Evolutionary conservation across 2,329 filamentous ascomycete genomes (phyloP), one percentile per base, ranked within the genome.

Genomic region (Ambrosiella cleistominuta): DNA sequence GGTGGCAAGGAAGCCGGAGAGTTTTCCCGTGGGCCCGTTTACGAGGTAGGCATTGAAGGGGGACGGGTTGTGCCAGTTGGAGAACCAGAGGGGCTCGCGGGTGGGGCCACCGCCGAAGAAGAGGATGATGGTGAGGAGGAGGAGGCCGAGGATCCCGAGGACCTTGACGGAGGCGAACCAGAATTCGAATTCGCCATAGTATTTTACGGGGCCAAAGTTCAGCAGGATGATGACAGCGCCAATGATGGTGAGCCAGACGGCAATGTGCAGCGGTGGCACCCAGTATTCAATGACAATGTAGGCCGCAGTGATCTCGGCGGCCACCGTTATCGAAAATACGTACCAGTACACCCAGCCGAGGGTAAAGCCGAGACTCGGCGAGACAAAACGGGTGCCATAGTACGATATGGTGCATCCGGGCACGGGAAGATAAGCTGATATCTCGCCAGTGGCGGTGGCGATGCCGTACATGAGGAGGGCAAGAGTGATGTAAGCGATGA

Each of bases 401-500:
- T 64, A 64, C 3, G 62, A 61, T 58, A 66, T 63, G 7, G 63
- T 62, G 12, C 56, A 53, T 7, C 64, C 59, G 13, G 57, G 58
- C 3, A 63, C 57, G 7, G 62, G 65, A 7, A 68, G 56, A 54
- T 67, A 65, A 1, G 67, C 64, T 1, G 62, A 63, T 36, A 68
- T 61, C 58, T 71, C 69, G 50, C 66, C 66, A 54, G 69, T 65
- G 42, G 65, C 66, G 42, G 69, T 68, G 70, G 81, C 79, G 62
- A 80, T 75, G 38, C 72, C 74, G 66, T 73, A 80, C 44, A 81
- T 74, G 55, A 80, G 72, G 7, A 75, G 70, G 54, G 76, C 77
- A 59, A 79, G 71, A 47, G 75, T 70, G 36, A 70, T 64, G 62
- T 75, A 77, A 7, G 72, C 71, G 47, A 74, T 68, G 19, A 77